Percentiles rank a stretch among this genome's conserved stretches.
Conservation (phyloP, 768 basidiomycete species). For the Podaxis sp. region DNA sequence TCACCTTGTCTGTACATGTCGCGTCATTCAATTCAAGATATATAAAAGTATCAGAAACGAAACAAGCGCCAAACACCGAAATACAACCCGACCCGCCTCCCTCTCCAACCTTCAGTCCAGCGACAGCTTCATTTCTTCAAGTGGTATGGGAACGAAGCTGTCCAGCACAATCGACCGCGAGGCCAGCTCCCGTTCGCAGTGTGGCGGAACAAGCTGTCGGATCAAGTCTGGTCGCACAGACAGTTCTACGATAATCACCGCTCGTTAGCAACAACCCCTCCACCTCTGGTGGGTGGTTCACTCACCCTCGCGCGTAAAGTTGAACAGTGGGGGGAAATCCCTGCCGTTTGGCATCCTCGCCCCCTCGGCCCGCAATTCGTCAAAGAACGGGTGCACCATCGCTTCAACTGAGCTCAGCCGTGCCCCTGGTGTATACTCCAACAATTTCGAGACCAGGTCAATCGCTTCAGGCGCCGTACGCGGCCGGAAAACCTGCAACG, state of each 20-base stretch:
- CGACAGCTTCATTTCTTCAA: slow-evolving; percentile 92
- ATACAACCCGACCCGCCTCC: slow-evolving; percentile 7
- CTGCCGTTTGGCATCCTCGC: slow-evolving; percentile 96
- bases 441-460: slow-evolving; percentile 88
- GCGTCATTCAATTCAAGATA: slow-evolving; percentile 43
- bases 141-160: slow-evolving; percentile 94
- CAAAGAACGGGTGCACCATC: slow-evolving; percentile 96
- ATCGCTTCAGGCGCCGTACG: slow-evolving; percentile 96
- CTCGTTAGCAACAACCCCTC: no score
- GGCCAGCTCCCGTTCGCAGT: slow-evolving; percentile 87
- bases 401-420: slow-evolving; percentile 88
- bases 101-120: slow-evolving; percentile 63
- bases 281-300: slow-evolving; percentile 12
- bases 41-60: slow-evolving; percentile 30
- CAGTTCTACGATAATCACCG: slow-evolving; percentile 57
- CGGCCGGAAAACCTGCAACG: slow-evolving; percentile 87
- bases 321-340: slow-evolving; percentile 90
- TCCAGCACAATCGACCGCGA: slow-evolving; percentile 85
- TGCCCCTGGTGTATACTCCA: slow-evolving; percentile 97
- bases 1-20: slow-evolving; percentile 23
- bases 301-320: slow-evolving; percentile 95
- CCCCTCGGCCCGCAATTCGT: slow-evolving; percentile 88
- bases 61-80: slow-evolving; percentile 23
- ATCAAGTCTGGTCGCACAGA: slow-evolving; percentile 96
- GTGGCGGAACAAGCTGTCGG: slow-evolving; percentile 84